Conservation (phyloP, 805 yeast species). For the Tetrapisispora iriomotensis region DNA sequence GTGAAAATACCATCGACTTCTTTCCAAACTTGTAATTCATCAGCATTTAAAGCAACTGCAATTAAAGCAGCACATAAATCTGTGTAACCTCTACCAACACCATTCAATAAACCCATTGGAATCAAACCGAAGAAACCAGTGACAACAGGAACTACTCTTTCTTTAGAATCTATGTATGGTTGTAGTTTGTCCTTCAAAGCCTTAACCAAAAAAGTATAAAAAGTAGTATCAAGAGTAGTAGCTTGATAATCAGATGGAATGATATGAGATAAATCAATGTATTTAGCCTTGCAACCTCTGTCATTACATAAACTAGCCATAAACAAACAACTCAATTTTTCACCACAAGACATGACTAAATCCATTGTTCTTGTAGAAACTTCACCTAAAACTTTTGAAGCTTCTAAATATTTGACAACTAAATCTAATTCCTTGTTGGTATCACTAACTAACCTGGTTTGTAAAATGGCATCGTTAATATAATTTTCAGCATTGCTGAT, state of each 20-base stretch:
- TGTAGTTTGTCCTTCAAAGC: slow-evolving; percentile 42
- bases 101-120: slow-evolving; percentile 90
- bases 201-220: slow-evolving; percentile 47
- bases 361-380: slow-evolving; percentile 82
- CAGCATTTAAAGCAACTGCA: slow-evolving; percentile 87
- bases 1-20: slow-evolving; percentile 98
- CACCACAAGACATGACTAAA: slow-evolving; percentile 86
- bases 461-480: slow-evolving; percentile 39
- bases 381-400: slow-evolving; percentile 87
- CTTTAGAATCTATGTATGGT: slow-evolving; percentile 31
- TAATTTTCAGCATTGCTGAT: slow-evolving; percentile 52
- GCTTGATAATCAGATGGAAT: slow-evolving; percentile 50
- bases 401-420: slow-evolving; percentile 64
- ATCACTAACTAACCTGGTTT: slow-evolving; percentile 44
- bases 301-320: slow-evolving; percentile 81
- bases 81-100: slow-evolving; percentile 96
- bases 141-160: slow-evolving; percentile 63
- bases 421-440: slow-evolving; percentile 57
- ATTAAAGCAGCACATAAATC: slow-evolving; percentile 94
- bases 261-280: slow-evolving; percentile 67
- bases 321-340: slow-evolving; percentile 80
- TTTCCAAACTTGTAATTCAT: slow-evolving; percentile 95
- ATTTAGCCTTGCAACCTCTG: slow-evolving; percentile 65
- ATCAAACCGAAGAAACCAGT: slow-evolving; percentile 94
- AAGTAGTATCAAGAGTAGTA: slow-evolving; percentile 54